Conservation (phyloP, 129 eudicot species). For the Apium graveolens region DNA sequence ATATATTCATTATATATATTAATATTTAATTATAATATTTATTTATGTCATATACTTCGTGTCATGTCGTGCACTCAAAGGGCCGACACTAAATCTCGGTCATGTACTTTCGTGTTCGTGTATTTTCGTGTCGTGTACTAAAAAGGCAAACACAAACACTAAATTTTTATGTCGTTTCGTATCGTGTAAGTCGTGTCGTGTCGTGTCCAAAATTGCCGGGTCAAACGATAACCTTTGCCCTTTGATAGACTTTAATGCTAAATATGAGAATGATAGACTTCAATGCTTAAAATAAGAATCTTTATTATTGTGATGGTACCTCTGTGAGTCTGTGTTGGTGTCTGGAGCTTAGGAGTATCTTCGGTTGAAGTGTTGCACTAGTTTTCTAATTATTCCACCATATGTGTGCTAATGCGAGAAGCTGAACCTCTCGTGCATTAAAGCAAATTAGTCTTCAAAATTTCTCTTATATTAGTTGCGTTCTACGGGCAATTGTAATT, state of each 20-base stretch:
- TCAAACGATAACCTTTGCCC: background rate
- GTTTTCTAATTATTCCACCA: background rate
- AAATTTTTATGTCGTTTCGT: no score
- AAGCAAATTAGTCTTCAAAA: background rate
- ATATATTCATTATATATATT: no score
- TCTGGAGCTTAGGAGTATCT: background rate
- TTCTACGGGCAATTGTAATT: background rate
- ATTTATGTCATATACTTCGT: no score
- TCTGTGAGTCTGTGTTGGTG: background rate
- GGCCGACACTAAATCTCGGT: no score
- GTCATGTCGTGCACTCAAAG: no score
- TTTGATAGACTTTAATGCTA: background rate
- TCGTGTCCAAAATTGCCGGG: no score
- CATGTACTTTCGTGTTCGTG: no score
- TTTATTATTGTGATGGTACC: background rate
- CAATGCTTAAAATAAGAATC: background rate
- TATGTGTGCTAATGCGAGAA: background rate
- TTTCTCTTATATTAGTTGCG: background rate
- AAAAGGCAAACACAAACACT: no score
- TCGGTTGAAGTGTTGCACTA: background rate
- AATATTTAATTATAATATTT: no score
- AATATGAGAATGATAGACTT: background rate
- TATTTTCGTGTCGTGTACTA: no score
- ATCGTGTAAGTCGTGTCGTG: no score
- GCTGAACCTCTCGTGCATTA: background rate